phyloP scores from a whole-genome alignment of 2,329 filamentous ascomycete genomes.

The Trichoderma sp. region DNA sequence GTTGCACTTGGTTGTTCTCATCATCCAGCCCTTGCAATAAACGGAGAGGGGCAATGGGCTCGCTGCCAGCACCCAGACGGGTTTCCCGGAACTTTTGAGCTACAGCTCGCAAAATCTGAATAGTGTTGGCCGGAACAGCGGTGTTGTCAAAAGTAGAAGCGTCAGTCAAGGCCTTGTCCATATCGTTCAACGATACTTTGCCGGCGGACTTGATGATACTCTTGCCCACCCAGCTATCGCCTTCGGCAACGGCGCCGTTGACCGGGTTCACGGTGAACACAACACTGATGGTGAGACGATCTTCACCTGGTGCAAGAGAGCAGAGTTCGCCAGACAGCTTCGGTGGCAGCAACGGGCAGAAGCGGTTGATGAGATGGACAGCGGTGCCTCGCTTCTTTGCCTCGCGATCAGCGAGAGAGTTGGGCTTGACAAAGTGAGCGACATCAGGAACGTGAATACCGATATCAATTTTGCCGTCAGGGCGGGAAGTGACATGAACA shows the following conservation, averaged over 20 bases:
- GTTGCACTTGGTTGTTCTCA: constrained; percentile 94
- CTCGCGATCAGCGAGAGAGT: constrained; percentile 93
- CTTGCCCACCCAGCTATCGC: constrained; percentile 92
- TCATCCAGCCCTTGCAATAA: constrained; percentile 93
- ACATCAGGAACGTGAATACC: constrained; percentile 95
- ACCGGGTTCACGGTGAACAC: constrained; percentile 87
- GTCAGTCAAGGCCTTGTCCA: constrained; percentile 77
- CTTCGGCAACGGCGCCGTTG: constrained; percentile 76
- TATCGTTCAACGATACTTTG: constrained; percentile 81
- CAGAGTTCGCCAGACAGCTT: constrained; percentile 86
- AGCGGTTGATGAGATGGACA: constrained; percentile 88
- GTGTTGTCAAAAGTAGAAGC: constrained; percentile 63
- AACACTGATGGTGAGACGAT: constrained; percentile 87
- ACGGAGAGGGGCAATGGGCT: constrained; percentile 81
- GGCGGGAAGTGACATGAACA: constrained; percentile 82
- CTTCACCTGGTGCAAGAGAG: constrained; percentile 82
- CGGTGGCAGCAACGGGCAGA: constrained; percentile 83
- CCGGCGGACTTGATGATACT: constrained; percentile 89
- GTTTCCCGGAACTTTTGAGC: constrained; percentile 88
- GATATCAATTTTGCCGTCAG: constrained; percentile 86
- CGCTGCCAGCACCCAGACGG: constrained; percentile 77
- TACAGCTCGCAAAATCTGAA: constrained; percentile 78
- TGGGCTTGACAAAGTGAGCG: constrained; percentile 93
- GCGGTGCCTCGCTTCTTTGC: constrained; percentile 97
- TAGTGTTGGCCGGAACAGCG: constrained; percentile 69